Conservation (phyloP, 2,329 filamentous ascomycete genomes). For the Colletotrichum cereale region DNA sequence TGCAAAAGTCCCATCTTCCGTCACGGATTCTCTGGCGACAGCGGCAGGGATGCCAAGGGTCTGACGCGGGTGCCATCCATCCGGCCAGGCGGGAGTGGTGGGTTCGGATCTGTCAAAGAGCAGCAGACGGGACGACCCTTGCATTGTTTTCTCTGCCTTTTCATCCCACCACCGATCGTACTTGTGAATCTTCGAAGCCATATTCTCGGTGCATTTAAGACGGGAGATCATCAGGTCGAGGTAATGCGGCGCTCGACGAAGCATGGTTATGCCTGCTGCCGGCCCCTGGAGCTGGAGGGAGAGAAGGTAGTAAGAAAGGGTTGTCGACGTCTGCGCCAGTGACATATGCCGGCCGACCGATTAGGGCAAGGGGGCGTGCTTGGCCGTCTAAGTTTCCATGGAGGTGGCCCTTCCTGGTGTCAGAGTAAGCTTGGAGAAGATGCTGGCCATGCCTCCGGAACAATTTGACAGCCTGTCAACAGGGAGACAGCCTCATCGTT, state of each 20-base stretch:
- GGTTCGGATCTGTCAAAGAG: conserved; percentile 23
- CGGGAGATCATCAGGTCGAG: conserved; percentile 29
- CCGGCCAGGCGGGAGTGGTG: conserved; percentile 36
- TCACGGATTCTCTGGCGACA: neutral
- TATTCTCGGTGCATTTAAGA: conserved; percentile 2
- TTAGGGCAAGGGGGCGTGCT: neutral
- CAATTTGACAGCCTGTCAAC: conserved; percentile 37
- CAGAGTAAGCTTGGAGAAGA: conserved; percentile 23
- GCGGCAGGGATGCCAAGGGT: conserved; percentile 27
- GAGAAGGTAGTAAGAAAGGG: conserved; percentile 11
- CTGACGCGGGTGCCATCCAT: conserved; percentile 24
- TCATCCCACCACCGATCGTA: conserved; percentile 22
- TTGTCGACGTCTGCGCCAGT: neutral
- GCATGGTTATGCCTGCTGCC: conserved; percentile 36
- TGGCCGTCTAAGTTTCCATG: conserved; percentile 15
- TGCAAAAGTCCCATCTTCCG: neutral
- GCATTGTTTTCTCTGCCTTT: conserved; percentile 9
- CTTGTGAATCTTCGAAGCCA: conserved; percentile 9
- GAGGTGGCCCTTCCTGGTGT: conserved; percentile 34
- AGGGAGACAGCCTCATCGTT: conserved; percentile 40
- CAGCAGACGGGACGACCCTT: conserved; percentile 27
- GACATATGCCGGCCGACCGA: neutral
- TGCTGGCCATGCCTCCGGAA: conserved; percentile 20
- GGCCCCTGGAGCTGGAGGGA: conserved; percentile 12
- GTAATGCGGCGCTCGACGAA: conserved; percentile 3